Base-by-base conservation (phyloP, 1,284 basidiomycete genomes). In the Irpex sp. region DNA sequence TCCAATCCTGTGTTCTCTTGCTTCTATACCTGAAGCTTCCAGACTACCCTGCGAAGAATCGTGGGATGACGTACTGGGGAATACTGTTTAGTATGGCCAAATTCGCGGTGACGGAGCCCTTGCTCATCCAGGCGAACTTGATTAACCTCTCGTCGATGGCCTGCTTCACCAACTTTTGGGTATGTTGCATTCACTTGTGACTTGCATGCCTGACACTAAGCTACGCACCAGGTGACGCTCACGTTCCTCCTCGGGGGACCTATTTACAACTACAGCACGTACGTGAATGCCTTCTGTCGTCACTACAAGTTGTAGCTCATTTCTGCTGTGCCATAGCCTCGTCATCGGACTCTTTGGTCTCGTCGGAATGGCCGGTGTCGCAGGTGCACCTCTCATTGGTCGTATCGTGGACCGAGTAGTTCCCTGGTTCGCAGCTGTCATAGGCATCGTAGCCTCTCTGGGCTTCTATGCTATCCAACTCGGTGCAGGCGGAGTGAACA, bases 291-390 rank as follows among this genome's bases (percentile, higher is more conserved):
- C 0, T 9, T 19, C 9, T 21, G 0, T 5, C 9, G 36, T 6
- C 34, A 2, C 38, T 8, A 1, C 6, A 26, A 3, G 26, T 34
- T 34, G 31, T 7, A 34, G 5, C 31, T 34, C 31, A 34, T 7
- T 34, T 34, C 6, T 34, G 31, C 31, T 34, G 31, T 7, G 5
- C 31, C 1, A 34, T 36, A 81, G 78, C 0, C 70, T 85, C 36
- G 71, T 77, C 9, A 85, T 84, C 59, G 84, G 85, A 9, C 73
- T 86, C 2, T 83, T 85, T 68, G 83, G 82, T 19, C 75, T 85
- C 11, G 69, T 84, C 4, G 84, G 84, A 8, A 72, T 81, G 56
- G 67, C 78, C 31, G 75, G 74, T 17, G 80, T 83, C 6, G 64
- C 75, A 34, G 71, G 77, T 13, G 80, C 81, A 0, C 83, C 84